Evolutionary conservation across 768 basidiomycete genomes (phyloP).

Genomic region (Chiua virens): DNA sequence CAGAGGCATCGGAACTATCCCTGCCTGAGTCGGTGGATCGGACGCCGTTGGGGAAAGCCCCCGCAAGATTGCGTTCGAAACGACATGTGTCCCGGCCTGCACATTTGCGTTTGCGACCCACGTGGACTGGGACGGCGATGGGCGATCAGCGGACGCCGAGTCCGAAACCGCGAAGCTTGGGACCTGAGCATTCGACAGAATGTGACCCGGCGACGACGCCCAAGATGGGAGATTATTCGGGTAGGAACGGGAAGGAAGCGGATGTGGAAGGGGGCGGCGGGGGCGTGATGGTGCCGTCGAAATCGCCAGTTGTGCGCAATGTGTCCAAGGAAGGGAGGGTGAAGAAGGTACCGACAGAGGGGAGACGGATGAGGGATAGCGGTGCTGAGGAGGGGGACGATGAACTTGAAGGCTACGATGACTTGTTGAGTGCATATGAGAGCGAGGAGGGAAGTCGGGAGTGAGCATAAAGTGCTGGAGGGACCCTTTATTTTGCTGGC

Average conservation of each 20-base stretch:
- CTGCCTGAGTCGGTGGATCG: slow-evolving; percentile 10
- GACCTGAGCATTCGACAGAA: slow-evolving; percentile 55
- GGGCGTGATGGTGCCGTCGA: slow-evolving; percentile 21
- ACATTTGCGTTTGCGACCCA: slow-evolving; percentile 45
- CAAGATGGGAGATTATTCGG: slow-evolving; percentile 47
- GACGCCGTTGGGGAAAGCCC: slow-evolving; percentile 36
- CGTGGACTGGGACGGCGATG: slow-evolving; percentile 9
- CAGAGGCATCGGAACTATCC: slow-evolving; percentile 41
- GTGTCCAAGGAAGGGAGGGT: slow-evolving; percentile 31
- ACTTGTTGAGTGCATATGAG: slow-evolving; percentile 78
- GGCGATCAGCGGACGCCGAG: slow-evolving; percentile 38
- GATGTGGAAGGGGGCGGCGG: not conserved
- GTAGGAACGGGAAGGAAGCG: slow-evolving; percentile 19
- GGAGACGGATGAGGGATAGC: slow-evolving; percentile 51
- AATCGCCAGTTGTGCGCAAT: slow-evolving; percentile 30
- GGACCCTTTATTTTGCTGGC: not conserved
- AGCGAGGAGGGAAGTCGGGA: slow-evolving; percentile 58
- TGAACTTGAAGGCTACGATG: slow-evolving; percentile 71
- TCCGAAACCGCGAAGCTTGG: slow-evolving; percentile 48
- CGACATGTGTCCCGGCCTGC: slow-evolving; percentile 47
- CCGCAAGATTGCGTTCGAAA: slow-evolving; percentile 51
- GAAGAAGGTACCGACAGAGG: slow-evolving; percentile 50
- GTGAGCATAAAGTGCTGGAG: slow-evolving; percentile 9
- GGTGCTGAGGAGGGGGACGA: slow-evolving; percentile 79
- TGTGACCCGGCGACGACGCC: slow-evolving; percentile 58